These are phyloP conservation scores for Magnolia officinalis DNA, from an alignment of 164 flowering plant species.

Conservation along the genomic window DNA sequence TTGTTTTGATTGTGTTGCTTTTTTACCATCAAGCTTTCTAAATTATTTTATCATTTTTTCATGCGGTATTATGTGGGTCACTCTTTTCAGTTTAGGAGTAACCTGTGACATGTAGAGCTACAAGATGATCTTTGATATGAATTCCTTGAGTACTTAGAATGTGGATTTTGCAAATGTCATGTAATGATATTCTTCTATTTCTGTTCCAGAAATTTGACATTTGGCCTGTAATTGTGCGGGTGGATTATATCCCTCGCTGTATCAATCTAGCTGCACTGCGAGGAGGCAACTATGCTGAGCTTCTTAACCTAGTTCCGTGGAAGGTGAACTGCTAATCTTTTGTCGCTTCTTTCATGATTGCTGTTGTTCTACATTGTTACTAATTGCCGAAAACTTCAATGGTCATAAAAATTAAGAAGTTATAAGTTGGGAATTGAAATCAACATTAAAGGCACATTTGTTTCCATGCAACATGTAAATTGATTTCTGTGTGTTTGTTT, in stretches of 20 bases:
- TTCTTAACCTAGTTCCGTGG: conserved; percentile 88
- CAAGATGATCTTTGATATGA: not conserved
- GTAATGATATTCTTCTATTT: not conserved
- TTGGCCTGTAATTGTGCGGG: conserved; percentile 63
- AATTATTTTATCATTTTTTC: no score
- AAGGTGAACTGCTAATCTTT: conserved; percentile 49
- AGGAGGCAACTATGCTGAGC: conserved; percentile 89
- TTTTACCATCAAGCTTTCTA: no score
- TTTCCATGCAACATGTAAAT: no score
- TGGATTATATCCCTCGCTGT: conserved; percentile 78
- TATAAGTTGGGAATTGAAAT: no score
- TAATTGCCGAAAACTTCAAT: no score
- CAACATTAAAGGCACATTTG: no score
- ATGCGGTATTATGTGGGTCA: no score
- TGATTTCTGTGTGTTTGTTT: no score
- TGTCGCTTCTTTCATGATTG: not conserved
- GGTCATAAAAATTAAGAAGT: no score
- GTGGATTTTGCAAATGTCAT: not conserved
- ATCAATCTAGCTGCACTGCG: conserved; percentile 82
- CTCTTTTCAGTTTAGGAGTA: no score
- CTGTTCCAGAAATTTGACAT: conserved; percentile 80
- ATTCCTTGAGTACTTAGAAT: not conserved
- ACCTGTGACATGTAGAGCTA: not conserved
- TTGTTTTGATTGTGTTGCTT: no score
- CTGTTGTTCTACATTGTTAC: no score